These are phyloP conservation scores for Pisolithus thermaeus DNA, from an alignment of 1,284 basidiomycete species.

Conservation along the genomic window DNA sequence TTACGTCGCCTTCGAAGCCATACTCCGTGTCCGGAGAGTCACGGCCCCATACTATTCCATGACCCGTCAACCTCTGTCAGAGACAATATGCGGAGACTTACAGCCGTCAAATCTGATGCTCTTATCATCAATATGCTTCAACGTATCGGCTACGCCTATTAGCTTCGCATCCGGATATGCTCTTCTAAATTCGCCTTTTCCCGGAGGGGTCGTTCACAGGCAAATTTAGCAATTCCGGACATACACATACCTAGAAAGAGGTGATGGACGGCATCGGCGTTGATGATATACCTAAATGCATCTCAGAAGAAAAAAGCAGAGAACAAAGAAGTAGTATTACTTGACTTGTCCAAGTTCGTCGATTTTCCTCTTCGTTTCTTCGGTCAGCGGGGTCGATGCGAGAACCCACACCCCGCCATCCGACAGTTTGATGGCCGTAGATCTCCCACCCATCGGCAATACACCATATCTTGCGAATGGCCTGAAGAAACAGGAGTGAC, in stretches of 20 bases:
- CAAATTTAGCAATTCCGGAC: neutral
- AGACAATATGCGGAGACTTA: slow-evolving; percentile 26
- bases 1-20: slow-evolving; percentile 79
- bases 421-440: slow-evolving; percentile 75
- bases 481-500: slow-evolving; percentile 30
- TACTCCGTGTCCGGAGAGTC: slow-evolving; percentile 62
- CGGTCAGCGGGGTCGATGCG: slow-evolving; percentile 76
- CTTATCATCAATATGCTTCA: slow-evolving; percentile 38
- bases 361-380: slow-evolving; percentile 67
- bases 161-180: slow-evolving; percentile 76
- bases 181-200: slow-evolving; percentile 61
- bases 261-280: slow-evolving; percentile 61
- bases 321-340: slow-evolving; percentile 31
- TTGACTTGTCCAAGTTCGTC: slow-evolving; percentile 75
- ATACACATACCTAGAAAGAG: slow-evolving; percentile 50
- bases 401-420: slow-evolving; percentile 79
- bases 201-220: neutral
- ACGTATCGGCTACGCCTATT: slow-evolving; percentile 56
- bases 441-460: slow-evolving; percentile 73
- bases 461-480: slow-evolving; percentile 67
- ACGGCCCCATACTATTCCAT: slow-evolving; percentile 47
- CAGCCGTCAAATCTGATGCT: slow-evolving; percentile 55
- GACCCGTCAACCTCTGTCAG: slow-evolving; percentile 2
- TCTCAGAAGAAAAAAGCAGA: neutral
- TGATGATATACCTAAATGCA: slow-evolving; percentile 54